Conservation (phyloP, 2,329 filamentous ascomycete species). For the Neurospora crassa region DNA sequence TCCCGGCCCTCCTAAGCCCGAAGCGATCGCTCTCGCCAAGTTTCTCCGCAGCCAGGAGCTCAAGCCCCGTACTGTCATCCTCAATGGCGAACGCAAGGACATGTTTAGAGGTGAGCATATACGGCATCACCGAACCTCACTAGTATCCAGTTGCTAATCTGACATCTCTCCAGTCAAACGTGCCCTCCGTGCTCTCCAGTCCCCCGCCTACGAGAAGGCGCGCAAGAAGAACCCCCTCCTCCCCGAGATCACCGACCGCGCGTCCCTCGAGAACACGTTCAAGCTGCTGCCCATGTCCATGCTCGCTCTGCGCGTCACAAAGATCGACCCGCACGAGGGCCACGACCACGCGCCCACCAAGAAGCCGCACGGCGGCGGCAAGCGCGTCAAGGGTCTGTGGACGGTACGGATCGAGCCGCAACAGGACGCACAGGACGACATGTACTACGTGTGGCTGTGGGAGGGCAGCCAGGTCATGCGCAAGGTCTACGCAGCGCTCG, state of each 20-base stretch:
- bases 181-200: slow-evolving; percentile 81
- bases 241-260: slow-evolving; percentile 78
- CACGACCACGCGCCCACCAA: slow-evolving; percentile 59
- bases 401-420: slow-evolving; percentile 93
- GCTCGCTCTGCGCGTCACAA: slow-evolving; percentile 80
- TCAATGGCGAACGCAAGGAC: slow-evolving; percentile 93
- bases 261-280: slow-evolving; percentile 85
- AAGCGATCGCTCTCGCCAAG: slow-evolving; percentile 79
- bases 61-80: slow-evolving; percentile 82
- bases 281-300: slow-evolving; percentile 92
- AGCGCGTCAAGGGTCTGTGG: slow-evolving; percentile 93
- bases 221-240: slow-evolving; percentile 82
- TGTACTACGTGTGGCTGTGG: slow-evolving; percentile 96
- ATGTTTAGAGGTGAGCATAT: slow-evolving; percentile 75
- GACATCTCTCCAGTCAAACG: slow-evolving; percentile 64
- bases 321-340: slow-evolving; percentile 68
- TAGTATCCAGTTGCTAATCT: neutral
- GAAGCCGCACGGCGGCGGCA: slow-evolving; percentile 42
- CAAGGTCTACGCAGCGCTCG: slow-evolving; percentile 80
- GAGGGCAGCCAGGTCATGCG: slow-evolving; percentile 91
- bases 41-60: slow-evolving; percentile 78
- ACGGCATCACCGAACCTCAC: neutral
- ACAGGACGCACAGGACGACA: slow-evolving; percentile 75
- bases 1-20: slow-evolving; percentile 76
- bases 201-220: slow-evolving; percentile 82